These are phyloP conservation scores for Schoenoplectus tabernaemontani DNA, from an alignment of 202 grass and related monocot genomes.

Conservation along the genomic window DNA sequence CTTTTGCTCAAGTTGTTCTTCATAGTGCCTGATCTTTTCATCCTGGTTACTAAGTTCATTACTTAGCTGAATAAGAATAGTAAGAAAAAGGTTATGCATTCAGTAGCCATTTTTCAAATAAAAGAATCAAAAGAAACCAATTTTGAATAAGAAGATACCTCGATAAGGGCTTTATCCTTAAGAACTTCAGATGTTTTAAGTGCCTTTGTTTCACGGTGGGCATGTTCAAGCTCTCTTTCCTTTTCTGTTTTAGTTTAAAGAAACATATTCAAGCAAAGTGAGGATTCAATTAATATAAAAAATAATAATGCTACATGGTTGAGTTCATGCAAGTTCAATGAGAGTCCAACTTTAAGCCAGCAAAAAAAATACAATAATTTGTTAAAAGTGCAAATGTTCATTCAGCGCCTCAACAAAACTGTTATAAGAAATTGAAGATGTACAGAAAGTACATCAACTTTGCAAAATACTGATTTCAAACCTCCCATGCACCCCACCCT, in stretches of 20 bases:
- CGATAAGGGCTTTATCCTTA: slow-evolving; percentile 74
- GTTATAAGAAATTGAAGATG: neutral
- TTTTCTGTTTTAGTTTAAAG: slow-evolving; percentile 47
- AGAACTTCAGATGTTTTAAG: slow-evolving; percentile 53
- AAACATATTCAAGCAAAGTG: neutral
- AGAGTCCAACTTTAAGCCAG: neutral
- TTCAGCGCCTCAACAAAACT: neutral
- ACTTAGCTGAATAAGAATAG: slow-evolving; percentile 45
- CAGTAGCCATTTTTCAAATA: neutral
- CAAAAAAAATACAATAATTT: neutral
- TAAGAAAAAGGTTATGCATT: neutral
- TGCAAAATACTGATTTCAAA: neutral
- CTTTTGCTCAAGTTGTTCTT: slow-evolving; percentile 83
- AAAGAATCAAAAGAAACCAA: neutral
- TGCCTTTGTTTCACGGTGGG: slow-evolving; percentile 66
- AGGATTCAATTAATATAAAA: neutral
- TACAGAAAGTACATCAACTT: neutral
- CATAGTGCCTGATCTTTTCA: slow-evolving; percentile 45
- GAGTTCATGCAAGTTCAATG: neutral
- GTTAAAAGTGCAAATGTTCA: neutral
- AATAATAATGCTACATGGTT: neutral
- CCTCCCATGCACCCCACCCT: neutral
- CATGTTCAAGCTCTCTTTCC: slow-evolving; percentile 67
- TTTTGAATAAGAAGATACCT: slow-evolving; percentile 35
- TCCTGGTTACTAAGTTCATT: slow-evolving; percentile 77